Evolutionary conservation across 148 eudicot species (phyloP), one percentile per base, ranked within the genome.

Genomic region (Vaccinium corymbosum): DNA sequence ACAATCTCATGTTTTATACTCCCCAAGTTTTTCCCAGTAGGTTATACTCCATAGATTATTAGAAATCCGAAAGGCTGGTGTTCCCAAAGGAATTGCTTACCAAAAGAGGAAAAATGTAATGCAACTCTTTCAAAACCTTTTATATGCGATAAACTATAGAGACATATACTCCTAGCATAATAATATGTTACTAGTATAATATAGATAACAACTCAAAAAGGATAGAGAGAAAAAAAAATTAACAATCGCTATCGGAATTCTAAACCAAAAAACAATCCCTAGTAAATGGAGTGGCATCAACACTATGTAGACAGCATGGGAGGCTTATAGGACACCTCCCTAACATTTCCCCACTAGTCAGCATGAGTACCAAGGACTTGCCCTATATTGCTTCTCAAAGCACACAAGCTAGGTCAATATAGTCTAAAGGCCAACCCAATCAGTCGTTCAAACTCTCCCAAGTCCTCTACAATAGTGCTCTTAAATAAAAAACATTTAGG

Each of bases 61-160:
- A 35, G 25, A 56, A 57, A 79, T 50, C 81, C 56, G 50, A 79
- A 57, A 79, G 68, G 49, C 68, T 56, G 51, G 29, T 35, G 38
- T 57, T 32, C 22, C 20, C 27, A 0, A 0, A 46, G 19, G 53
- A 48, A 46, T 19, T 46, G 27, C 29, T 46, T 20, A n/a, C 55
- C 48, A 50, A 50, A 49, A 49, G 46, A 32, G 15, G 50, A 79
- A 80, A 80, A 80, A 32, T n/a, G 1, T 4, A 2, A 1, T 22
- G 15, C 70, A 57, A 57, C 70, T 19, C 50, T 56, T 35, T 25
- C 6, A 3, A 48, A 4, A 14, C 70, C 71, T 13, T 80, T 29
- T 78, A 25, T 4, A 52, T 22, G 38, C 0, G 1, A 51, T 20
- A n/a, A 78, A 22, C 17, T 32, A 6, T 7, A 22, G 13, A 19